phyloP scores from a whole-genome alignment of 306 rosid genomes.

The Quercus rubra region DNA sequence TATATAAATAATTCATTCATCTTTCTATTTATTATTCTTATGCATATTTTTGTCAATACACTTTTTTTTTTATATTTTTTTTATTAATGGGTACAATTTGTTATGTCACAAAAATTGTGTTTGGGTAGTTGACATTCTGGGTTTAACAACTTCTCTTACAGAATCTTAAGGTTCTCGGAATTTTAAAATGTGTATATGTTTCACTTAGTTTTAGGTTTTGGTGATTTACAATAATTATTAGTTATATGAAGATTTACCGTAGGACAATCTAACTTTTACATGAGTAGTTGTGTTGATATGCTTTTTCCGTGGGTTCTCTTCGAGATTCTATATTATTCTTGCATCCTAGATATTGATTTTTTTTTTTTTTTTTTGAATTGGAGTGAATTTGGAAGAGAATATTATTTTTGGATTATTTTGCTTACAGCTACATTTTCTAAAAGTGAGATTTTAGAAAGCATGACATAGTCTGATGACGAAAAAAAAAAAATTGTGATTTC shows the following conservation, averaged over 20 bases:
- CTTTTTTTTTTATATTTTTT: not conserved
- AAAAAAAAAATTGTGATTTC: too few relatives aligned
- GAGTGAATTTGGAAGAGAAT: too few relatives aligned
- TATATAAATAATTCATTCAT: not conserved
- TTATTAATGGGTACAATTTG: not conserved
- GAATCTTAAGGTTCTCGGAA: not conserved
- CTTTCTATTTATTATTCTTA: not conserved
- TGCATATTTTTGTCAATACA: not conserved
- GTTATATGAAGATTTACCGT: too few relatives aligned
- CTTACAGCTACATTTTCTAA: too few relatives aligned
- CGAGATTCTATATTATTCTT: too few relatives aligned
- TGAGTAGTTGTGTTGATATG: too few relatives aligned
- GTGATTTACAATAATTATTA: too few relatives aligned
- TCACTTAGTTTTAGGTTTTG: not conserved
- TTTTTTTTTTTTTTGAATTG: too few relatives aligned
- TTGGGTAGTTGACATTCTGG: not conserved
- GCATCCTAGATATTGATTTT: too few relatives aligned
- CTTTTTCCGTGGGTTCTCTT: not conserved
- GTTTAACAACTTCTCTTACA: not conserved
- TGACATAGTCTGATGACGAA: too few relatives aligned
- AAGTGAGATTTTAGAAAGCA: too few relatives aligned
- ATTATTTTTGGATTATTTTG: too few relatives aligned
- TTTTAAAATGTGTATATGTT: not conserved
- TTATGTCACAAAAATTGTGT: not conserved
- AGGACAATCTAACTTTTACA: not conserved